Evolutionary conservation across 768 basidiomycete species (phyloP).

Genomic region (Boletus speciosus): DNA sequence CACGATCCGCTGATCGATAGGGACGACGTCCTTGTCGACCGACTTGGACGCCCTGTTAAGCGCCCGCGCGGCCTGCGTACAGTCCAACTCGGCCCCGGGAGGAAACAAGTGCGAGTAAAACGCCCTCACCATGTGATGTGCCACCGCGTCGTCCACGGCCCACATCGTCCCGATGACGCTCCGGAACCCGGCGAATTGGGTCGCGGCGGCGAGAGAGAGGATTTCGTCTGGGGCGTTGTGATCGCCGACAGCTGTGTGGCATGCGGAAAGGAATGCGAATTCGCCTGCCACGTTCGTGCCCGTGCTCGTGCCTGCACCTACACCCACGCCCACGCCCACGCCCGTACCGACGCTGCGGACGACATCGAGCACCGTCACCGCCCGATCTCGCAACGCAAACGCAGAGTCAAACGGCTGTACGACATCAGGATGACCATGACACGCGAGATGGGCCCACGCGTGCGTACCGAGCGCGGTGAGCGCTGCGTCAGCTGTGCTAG

Average conservation of each 20-base stretch:
- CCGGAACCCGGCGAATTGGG: conserved; percentile 35
- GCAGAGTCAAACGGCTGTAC: conserved; percentile 26
- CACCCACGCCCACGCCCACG: too few relatives aligned
- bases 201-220: conserved; percentile 34
- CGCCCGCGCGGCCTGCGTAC: conserved; percentile 17
- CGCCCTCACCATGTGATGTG: conserved; percentile 13
- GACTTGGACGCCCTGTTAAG: conserved; percentile 20
- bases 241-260: conserved; percentile 29
- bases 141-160: conserved; percentile 29
- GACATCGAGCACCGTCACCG: conserved; percentile 22
- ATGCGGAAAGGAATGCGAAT: conserved; percentile 36
- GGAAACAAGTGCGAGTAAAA: conserved; percentile 22
- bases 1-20: conserved; percentile 27
- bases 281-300: background rate
- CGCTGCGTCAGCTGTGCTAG: conserved; percentile 13
- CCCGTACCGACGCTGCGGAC: background rate
- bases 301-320: too few relatives aligned
- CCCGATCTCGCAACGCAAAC: conserved; percentile 23
- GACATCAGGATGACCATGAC: conserved; percentile 25
- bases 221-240: conserved; percentile 29
- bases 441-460: conserved; percentile 32
- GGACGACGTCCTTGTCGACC: conserved; percentile 16
- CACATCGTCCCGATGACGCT: conserved; percentile 37
- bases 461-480: conserved; percentile 15
- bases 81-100: background rate